Evolutionary conservation across 1,284 basidiomycete species (phyloP), one percentile per base, ranked within the genome.

Genomic region (Papiliotrema fonsecae): DNA sequence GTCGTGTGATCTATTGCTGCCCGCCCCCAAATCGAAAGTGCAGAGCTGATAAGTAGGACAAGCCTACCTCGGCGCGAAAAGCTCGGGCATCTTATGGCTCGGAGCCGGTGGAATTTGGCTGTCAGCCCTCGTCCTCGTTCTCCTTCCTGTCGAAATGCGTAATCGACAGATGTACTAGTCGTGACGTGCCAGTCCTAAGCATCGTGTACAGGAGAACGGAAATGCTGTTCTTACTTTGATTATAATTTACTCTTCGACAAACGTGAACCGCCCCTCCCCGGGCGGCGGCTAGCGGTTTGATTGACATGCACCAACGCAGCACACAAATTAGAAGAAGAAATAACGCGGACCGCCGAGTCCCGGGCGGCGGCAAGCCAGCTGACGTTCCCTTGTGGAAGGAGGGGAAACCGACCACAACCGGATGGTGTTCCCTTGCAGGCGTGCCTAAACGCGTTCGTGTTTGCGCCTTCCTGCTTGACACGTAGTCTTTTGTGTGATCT

Each of bases 101-200:
- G 69, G 61, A 16, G 65, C 65, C n/a, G 69, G 67, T 11, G 69
- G 64, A 35, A 67, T 66, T 42, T 65, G 61, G 61, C 43, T 70
- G 4, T 48, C 64, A 4, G 54, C 56, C n/a, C 40, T 69, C 11
- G 56, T 62, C 3, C 53, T 64, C 51, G 47, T 65, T 24, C 62
- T 71, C 54, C 50, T 67, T 25, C 62, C 67, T 1, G 60, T 67
- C 28, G 69, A 72, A 48, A 70, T 64, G 48, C 55, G 64, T 35
- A 58, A 65, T 43, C 59, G 65, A 46, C 67, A 72, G 50, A 65
- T 65, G 49, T 69, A 61, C 54, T 71, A 60, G 24, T n/a, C 34
- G 34, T 14, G 30, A 16, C 30, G 30, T 31, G 30, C 30, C 9
- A 31, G 30, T 31, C 30, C 30, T n/a, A n/a, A n/a, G 19, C 14